phyloP scores from a whole-genome alignment of 306 rosid genomes.

The Inga leiocalycina region DNA sequence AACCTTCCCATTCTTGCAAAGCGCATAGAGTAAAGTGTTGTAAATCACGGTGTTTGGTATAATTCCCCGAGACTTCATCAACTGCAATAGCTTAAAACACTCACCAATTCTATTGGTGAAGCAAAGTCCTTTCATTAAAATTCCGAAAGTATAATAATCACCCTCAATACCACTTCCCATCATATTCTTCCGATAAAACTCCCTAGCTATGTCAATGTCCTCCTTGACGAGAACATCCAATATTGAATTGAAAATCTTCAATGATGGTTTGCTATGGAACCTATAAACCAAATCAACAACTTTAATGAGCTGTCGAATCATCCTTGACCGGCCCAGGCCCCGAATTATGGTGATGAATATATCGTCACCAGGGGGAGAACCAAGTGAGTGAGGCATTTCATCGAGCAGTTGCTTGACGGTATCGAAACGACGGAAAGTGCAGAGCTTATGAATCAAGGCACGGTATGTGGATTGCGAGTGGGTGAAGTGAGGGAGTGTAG shows the following conservation, averaged over 20 bases:
- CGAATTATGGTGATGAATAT: constrained; percentile 64
- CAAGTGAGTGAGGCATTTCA: constrained; percentile 66
- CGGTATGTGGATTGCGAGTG: constrained; percentile 75
- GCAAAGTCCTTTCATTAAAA: constrained; percentile 80
- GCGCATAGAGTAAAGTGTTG: constrained; percentile 74
- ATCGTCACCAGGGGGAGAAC: constrained; percentile 52
- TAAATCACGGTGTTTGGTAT: constrained; percentile 64
- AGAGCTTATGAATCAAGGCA: constrained; percentile 63
- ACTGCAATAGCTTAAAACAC: constrained; percentile 78
- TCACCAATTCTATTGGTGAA: constrained; percentile 69
- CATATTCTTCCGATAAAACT: constrained; percentile 74
- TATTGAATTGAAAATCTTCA: constrained; percentile 66
- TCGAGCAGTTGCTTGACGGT: constrained; percentile 71
- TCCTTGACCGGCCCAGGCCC: constrained; percentile 56
- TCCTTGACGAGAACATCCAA: constrained; percentile 75
- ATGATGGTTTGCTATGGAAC: constrained; percentile 52
- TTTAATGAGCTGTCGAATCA: constrained; percentile 50
- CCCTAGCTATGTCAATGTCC: constrained; percentile 76
- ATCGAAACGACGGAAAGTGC: constrained; percentile 61
- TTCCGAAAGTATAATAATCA: constrained; percentile 68
- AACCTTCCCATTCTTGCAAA: constrained; percentile 73
- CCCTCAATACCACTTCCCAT: constrained; percentile 60
- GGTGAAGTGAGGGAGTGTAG: constrained; percentile 52
- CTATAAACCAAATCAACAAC: constrained; percentile 55
- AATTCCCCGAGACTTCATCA: constrained; percentile 60